Evolutionary conservation across 2,329 filamentous ascomycete genomes (phyloP), one percentile per base, ranked within the genome.

Genomic region (Penicillium brasilianum): DNA sequence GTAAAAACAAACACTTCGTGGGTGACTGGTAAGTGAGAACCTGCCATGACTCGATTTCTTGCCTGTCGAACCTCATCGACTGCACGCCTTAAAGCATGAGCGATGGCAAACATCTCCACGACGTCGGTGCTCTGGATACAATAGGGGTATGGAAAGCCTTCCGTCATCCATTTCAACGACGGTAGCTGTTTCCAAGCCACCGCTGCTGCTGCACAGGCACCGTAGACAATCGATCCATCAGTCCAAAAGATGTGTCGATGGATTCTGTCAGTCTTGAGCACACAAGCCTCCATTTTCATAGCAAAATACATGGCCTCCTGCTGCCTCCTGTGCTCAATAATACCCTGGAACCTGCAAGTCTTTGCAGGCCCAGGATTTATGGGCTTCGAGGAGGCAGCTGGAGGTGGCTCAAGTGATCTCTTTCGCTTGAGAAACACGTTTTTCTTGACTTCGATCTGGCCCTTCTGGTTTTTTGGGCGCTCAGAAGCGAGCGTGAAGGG

Each of bases 61-160:
- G 41, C 10, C 32, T 37, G 9, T 13, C 20, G 13, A 3, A 56
- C 30, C 4, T 46, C 30, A 25, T 46, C 9, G 8, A 37, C 13
- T 1, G 53, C 53, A n/a, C 8, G 30, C 28, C 22, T 34, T 32
- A 56, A 34, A 22, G 53, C 53, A 6, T 56, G 28, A 10, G 39
- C 25, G 18, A 56, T 48, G 1, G 53, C 53, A 37, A 56, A 56
- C 30, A 56, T 56, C 41, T 56, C 53, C 28, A 56, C 53, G 13
- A 46, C 28, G 0, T 39, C 34, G 4, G 44, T 37, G 16, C n/a
- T 28, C 30, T 25, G 18, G 2, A 13, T 41, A 4, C 8, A 11
- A 4, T 16, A 22, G 50, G 55, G 55, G 11, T 49, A 57, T 18
- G 32, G 18, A 22, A 14, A 50, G 11, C 20, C 34, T 50, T 18